Evolutionary conservation across 805 yeast species (phyloP).

Genomic region (Ogataea saltuana): DNA sequence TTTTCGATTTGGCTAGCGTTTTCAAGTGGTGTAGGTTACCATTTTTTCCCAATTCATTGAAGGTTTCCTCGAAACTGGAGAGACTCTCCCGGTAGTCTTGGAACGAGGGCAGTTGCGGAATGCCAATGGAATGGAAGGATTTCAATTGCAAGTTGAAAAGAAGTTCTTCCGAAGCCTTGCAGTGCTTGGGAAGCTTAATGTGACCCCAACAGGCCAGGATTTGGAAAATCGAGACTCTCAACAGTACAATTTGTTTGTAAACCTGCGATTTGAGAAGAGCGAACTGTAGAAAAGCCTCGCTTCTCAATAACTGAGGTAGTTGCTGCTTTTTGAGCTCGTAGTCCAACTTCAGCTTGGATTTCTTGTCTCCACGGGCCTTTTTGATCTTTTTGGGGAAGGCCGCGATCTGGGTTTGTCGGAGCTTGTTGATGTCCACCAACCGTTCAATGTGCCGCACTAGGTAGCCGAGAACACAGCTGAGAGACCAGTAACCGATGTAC

Average conservation of each 20-base stretch:
- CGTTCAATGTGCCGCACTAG: constrained; percentile 25
- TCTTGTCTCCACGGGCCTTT: constrained; percentile 32
- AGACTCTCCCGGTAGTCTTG: constrained; percentile 34
- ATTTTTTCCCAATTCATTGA: constrained; percentile 14
- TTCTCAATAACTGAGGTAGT: constrained; percentile 14
- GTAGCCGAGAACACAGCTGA: constrained; percentile 38
- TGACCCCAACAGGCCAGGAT: constrained; percentile 27
- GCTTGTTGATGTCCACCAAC: constrained; percentile 19
- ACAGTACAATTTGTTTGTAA: constrained; percentile 20
- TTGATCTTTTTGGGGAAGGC: constrained; percentile 26
- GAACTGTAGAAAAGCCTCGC: constrained; percentile 18
- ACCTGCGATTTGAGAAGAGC: constrained; percentile 14
- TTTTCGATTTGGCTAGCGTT: constrained; percentile 16
- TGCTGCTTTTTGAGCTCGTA: constrained; percentile 22
- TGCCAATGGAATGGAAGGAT: constrained; percentile 77
- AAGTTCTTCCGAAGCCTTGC: constrained; percentile 34
- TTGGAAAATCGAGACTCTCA: constrained; percentile 28
- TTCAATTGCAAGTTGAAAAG: constrained; percentile 67
- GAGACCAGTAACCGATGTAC: constrained; percentile 68
- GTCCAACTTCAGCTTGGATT: constrained; percentile 23
- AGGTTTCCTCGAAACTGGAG: constrained; percentile 18
- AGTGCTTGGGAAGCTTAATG: constrained; percentile 31
- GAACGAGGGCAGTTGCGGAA: constrained; percentile 63
- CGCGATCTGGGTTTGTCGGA: constrained; percentile 25
- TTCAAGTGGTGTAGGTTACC: constrained; percentile 17